Base-by-base conservation (phyloP, 73 alveolate species). In the Loxodes magnus region DNA sequence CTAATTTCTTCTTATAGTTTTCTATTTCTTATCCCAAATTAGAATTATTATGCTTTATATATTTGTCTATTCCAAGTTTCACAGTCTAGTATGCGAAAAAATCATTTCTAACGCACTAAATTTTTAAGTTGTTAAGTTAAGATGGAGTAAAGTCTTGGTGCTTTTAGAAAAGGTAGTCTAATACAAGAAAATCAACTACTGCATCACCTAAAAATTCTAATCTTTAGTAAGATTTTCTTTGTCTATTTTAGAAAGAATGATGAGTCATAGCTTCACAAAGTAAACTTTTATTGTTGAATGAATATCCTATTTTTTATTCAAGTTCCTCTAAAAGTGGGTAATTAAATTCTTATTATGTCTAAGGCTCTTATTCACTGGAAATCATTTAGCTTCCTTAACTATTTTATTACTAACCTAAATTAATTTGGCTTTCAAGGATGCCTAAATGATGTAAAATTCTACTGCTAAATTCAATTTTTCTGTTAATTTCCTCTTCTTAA, bases 131-230 rank as follows among this genome's bases (percentile, higher is more conserved):
- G 2, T 15, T 12, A 16, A 39, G 15, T 16, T 6, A 10, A 1
- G 35, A 23, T 12, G 53, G 53, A n/a, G 35, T 2, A 0, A 29
- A 23, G 0, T 39, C 53, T 12, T 23, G 53, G 53, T 12, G 7
- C 15, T 39, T 39, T 5, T 5, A 10, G 34, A 46, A 46, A 16
- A 46, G n/a, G 17, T 46, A 25, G 5, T 20, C 7, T 1, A 55
- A 35, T 14, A 64, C 77, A 34, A 58, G 39, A 14, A 46, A 26
- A 37, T 64, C 77, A 5, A 64, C 3, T 2, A 64, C 76, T 4
- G 77, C 27, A 59, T 64, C 77, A 20, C 77, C 77, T 15, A 64
- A 51, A 56, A 35, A 64, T 19, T 64, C 77, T 15, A 64, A 37
- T 35, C 77, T 30, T 26, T 64, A 69, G 41, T 64, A 64, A 56